These are phyloP conservation scores for Phytomonas sp. DNA, from an alignment of 208 protist species.

Conservation along the genomic window DNA sequence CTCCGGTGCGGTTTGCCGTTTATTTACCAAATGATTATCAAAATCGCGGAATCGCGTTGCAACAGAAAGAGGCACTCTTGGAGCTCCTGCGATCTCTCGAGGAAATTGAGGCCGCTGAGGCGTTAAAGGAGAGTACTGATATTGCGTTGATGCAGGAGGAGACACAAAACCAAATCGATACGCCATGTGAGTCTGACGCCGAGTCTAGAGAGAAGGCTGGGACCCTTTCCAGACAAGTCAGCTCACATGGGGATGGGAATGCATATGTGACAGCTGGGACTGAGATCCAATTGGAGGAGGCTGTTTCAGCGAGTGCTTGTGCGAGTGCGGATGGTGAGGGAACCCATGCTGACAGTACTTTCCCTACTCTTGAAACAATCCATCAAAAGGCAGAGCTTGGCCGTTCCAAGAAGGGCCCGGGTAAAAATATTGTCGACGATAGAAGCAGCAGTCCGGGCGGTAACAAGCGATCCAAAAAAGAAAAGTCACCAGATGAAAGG, in stretches of 20 bases:
- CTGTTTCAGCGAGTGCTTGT: not conserved
- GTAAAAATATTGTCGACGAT: not conserved
- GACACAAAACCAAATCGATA: not conserved
- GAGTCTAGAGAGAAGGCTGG: not conserved
- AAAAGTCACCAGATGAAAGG: not conserved
- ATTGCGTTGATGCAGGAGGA: not conserved
- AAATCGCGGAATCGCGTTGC: not conserved
- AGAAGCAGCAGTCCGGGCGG: not conserved
- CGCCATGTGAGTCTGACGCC: not conserved
- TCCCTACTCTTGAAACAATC: not conserved
- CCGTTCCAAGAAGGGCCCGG: not conserved
- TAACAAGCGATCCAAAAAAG: not conserved
- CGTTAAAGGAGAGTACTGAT: conserved; percentile 1
- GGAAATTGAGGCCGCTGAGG: not conserved
- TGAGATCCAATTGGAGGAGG: not conserved
- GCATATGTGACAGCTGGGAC: not conserved
- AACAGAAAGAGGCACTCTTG: not conserved
- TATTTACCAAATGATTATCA: not conserved
- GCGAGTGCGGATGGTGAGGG: not conserved
- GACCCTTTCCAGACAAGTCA: not conserved
- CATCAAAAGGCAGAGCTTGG: not conserved
- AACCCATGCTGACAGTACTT: not conserved
- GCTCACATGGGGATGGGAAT: not conserved
- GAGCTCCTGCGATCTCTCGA: not conserved
- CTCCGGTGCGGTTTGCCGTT: not conserved